Base-by-base conservation (phyloP, 2,329 filamentous ascomycete genomes). In the Herpotrichia juniperi region DNA sequence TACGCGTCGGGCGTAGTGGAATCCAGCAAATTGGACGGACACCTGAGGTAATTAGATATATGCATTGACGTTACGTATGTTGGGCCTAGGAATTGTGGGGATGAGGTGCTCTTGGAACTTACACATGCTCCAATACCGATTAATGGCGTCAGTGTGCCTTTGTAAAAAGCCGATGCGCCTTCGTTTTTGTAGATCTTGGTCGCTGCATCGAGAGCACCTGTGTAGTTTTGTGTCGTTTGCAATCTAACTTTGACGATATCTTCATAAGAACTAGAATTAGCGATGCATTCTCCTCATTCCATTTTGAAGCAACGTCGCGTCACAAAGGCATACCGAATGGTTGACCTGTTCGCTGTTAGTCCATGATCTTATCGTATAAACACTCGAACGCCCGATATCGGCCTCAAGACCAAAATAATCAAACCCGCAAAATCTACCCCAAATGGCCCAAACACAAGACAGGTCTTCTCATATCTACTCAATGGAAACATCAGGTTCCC, bases 231-330 rank as follows among this genome's bases (percentile, higher is more conserved):
- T 48, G 89, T 89, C 14, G 94, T 99, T 76, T 99, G 94, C 43
- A 99, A 83, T 50, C 94, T 90, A 67, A 99, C 94, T 79, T 99
- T 99, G 79, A 99, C 88, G 59, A 97, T 97, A 81, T 97, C 93
- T 85, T 28, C 9, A 43, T 31, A n/a, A 34, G 21, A 3, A 19
- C 4, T 35, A 24, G 37, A 40, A 14, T 65, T 35, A 31, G 46
- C 55, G 22, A 3, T 28, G 24, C 24, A 42, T 25, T 22, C 24
- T 42, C 45, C 40, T 68, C 56, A 68, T 59, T 40, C 32, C 57
- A 42, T 24, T 54, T 24, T 54, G 47, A 51, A 21, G 22, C 21
- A 19, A 43, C 42, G 37, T 10, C 26, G 34, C 25, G 42, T 14
- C 42, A 46, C 45, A 51, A 50, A 26, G 1, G 72, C 78, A 71